Evolutionary conservation across 257 asterid genomes (phyloP), one percentile per base, ranked within the genome.

Genomic region (Dorcoceras hygrometricum): DNA sequence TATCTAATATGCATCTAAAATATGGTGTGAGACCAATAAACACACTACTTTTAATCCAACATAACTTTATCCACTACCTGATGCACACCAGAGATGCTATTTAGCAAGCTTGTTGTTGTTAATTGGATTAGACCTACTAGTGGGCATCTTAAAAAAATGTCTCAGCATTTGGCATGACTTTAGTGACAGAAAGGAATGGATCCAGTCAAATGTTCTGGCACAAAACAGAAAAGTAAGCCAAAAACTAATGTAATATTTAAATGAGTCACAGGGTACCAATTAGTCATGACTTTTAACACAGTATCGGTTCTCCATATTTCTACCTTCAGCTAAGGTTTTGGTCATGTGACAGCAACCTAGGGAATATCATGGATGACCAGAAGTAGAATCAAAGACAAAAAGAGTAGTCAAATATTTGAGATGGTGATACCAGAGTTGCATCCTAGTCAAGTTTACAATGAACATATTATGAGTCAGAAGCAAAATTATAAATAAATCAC

Each of bases 401-500:
- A 12, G 7, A 43, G 19, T 14, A n/a, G 0, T 43, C 19, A 3
- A n/a, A 43, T 43, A 43, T 43, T 43, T 43, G 7, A 43, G 51
- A 43, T 43, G 19, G 19, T n/a, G 7, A 43, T 19, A 43, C 51
- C 51, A 43, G n/a, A 43, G 19, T 43, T 12, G 51, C 51, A 0
- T 3, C n/a, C n/a, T 39, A 39, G 3, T 43, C 51, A 43, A 43
- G 51, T 43, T 12, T 43, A 12, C 50, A 43, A 12, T 43, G 48
- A 36, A 36, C 51, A 43, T 14, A 43, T 12, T 5, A 43, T 43
- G 51, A 59, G 67, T 50, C 64, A 53, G 61, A 3, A 54, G 64
- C 31, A 62, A 73, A 48, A 12, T 23, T 16, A 10, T 9, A 67
- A 71, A 50, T 32, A 75, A 22, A 68, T 51, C 34, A 19, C 19